phyloP scores from a whole-genome alignment of 1,284 basidiomycete species.

The Inonotus hispidus region DNA sequence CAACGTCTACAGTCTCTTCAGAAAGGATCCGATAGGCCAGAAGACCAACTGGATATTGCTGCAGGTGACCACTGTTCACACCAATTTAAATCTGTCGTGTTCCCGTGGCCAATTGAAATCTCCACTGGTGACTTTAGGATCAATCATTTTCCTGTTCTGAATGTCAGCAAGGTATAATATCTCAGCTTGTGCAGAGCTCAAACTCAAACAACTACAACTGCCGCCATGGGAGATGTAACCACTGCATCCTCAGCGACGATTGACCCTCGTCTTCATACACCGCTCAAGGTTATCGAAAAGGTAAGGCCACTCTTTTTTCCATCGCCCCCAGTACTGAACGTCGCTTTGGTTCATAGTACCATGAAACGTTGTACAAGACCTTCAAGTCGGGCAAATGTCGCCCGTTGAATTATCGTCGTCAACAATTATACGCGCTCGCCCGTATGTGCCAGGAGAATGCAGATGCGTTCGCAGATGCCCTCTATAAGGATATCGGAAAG shows the following conservation, averaged over 20 bases:
- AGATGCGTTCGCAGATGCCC: conserved; percentile 40
- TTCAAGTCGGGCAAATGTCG: conserved; percentile 49
- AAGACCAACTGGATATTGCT: too few species aligned
- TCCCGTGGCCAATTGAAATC: neutral
- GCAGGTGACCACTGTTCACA: too few species aligned
- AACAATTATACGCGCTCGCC: conserved; percentile 59
- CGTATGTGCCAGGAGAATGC: conserved; percentile 59
- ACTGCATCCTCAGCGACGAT: neutral
- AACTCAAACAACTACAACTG: neutral
- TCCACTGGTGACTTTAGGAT: neutral
- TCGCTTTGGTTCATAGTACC: conserved; percentile 30
- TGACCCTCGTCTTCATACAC: neutral
- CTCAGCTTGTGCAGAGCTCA: neutral
- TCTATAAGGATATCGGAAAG: conserved; percentile 50
- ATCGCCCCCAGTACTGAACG: neutral
- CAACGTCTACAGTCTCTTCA: too few species aligned
- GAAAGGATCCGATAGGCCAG: too few species aligned
- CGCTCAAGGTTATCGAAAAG: neutral
- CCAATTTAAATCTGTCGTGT: neutral
- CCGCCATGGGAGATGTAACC: too few species aligned
- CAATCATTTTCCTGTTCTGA: neutral
- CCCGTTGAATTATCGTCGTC: conserved; percentile 49
- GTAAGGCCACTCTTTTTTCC: neutral
- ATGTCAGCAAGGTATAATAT: too few species aligned
- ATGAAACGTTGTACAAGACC: conserved; percentile 39